Evolutionary conservation across 805 yeast species (phyloP).

Genomic region (Saccharomycopsis guyanensis): DNA sequence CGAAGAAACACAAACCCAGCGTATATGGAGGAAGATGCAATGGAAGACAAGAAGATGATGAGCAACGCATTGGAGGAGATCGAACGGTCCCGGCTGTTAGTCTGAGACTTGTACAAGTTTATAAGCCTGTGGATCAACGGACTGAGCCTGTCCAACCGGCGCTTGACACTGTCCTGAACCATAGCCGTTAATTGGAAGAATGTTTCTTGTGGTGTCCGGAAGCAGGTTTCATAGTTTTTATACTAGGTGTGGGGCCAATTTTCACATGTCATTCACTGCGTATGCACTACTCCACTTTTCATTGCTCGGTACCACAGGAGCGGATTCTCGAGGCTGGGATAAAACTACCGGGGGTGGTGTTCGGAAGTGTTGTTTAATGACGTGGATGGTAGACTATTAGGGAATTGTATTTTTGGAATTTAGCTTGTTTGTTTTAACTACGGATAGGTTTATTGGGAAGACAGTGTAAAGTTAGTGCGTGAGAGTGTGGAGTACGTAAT

Average conservation of each 20-base stretch:
- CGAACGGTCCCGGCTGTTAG: conserved; percentile 3
- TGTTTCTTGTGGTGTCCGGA: background rate
- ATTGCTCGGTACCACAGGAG: background rate
- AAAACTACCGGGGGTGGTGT: no score
- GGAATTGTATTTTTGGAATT: no score
- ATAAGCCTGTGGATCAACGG: conserved; percentile 1
- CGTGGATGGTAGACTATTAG: no score
- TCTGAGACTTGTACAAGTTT: background rate
- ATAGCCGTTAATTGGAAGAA: no score
- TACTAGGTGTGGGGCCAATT: background rate
- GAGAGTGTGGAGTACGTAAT: no score
- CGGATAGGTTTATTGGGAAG: no score
- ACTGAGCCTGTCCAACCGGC: background rate
- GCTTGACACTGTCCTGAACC: background rate
- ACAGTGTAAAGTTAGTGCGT: no score
- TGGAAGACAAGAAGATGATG: conserved; percentile 11
- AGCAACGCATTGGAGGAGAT: conserved; percentile 9
- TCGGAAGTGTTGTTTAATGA: no score
- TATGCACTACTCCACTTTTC: background rate
- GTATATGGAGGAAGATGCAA: conserved; percentile 13
- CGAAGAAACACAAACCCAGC: conserved; percentile 11
- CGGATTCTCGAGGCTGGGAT: background rate
- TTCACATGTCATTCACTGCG: background rate
- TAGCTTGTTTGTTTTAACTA: no score
- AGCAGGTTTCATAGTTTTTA: background rate